Conservation (phyloP, 768 basidiomycete genomes). For the Trametes meyenii region DNA sequence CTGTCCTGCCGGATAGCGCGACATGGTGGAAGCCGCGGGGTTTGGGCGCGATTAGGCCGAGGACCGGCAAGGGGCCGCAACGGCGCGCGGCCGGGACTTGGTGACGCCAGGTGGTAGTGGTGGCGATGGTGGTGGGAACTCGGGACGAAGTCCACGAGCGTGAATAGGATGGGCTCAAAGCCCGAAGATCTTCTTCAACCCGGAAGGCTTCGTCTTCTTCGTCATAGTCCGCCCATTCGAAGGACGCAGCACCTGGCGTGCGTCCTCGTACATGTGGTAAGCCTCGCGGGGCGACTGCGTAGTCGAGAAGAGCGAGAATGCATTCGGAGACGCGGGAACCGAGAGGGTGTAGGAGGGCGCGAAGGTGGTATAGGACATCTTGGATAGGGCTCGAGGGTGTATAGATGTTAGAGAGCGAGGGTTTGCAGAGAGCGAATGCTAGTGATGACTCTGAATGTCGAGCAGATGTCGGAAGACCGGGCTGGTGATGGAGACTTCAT, state of each 20-base stretch:
- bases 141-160: constrained; percentile 1
- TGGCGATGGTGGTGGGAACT: neutral
- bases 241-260: constrained; percentile 25
- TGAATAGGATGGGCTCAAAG: constrained; percentile 4
- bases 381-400: neutral
- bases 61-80: constrained; percentile 31
- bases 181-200: constrained; percentile 28
- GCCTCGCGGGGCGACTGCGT: constrained; percentile 29
- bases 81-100: constrained; percentile 16
- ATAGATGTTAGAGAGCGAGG: neutral
- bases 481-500: constrained; percentile 9
- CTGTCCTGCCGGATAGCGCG: too few relatives aligned
- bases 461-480: constrained; percentile 2
- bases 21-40: too few relatives aligned
- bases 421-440: neutral
- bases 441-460: constrained; percentile 5
- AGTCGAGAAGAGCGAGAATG: constrained; percentile 23
- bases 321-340: constrained; percentile 23
- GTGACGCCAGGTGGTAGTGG: neutral
- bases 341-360: constrained; percentile 22
- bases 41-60: too few relatives aligned
- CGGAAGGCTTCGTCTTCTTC: constrained; percentile 19
- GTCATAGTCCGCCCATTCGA: constrained; percentile 17
- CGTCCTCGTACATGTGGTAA: constrained; percentile 26
- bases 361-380: constrained; percentile 24